phyloP scores from a whole-genome alignment of 2,329 filamentous ascomycete genomes.

The Sporothrix dimorphospora region DNA sequence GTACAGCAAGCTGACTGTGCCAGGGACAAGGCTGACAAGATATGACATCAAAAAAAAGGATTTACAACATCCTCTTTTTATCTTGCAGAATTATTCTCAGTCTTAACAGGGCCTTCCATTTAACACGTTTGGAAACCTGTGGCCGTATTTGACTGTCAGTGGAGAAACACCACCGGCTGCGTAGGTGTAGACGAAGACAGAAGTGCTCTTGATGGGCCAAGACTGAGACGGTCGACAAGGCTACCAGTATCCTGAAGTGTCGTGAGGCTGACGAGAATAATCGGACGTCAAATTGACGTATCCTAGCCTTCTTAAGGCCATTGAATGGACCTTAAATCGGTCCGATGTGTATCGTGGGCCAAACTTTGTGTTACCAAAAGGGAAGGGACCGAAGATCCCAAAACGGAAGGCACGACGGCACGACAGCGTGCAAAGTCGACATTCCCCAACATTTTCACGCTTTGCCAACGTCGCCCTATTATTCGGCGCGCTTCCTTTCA shows the following conservation, averaged over 20 bases:
- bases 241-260: neutral
- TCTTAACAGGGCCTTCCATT: neutral
- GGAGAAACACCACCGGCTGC: too few relatives aligned
- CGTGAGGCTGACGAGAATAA: neutral
- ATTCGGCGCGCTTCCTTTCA: neutral
- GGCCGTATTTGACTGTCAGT: too few relatives aligned
- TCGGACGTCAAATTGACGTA: neutral
- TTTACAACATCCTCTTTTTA: neutral
- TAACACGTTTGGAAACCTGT: too few relatives aligned
- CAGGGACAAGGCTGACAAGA: neutral
- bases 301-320: neutral
- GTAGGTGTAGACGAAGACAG: neutral
- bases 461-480: neutral
- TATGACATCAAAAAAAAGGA: neutral
- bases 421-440: neutral
- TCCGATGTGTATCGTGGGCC: neutral
- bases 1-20: neutral
- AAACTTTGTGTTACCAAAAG: neutral
- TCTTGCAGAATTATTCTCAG: neutral
- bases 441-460: neutral
- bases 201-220: too few relatives aligned
- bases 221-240: neutral
- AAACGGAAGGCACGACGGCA: constrained; percentile 1
- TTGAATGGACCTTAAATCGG: neutral
- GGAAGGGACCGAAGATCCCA: neutral